Evolutionary conservation across 768 basidiomycete species (phyloP), one percentile per base, ranked within the genome.

Genomic region (Favolaschia claudopus): DNA sequence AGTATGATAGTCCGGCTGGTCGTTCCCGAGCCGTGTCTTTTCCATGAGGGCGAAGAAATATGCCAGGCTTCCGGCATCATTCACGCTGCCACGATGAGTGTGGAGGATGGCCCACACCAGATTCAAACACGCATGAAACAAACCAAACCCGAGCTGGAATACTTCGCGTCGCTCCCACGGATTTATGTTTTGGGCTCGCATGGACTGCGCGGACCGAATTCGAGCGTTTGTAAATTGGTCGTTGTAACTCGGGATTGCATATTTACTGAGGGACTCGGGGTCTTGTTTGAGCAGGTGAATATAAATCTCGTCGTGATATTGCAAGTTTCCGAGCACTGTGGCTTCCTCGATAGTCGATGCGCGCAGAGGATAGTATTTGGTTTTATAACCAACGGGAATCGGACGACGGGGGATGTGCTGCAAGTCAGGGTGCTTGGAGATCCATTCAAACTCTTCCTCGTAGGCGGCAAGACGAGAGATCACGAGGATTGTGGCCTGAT

Each of bases 1-100:
- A 0, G 67, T 62, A 15, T 70, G 55, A 15, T 67, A 68, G 32
- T 70, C 56, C 0, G 65, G 69, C 15, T 70, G 55, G 34, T 67
- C 44, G 7, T 43, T 36, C 1, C 50, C 68, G n/a, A 70, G 69
- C 7, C 59, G 48, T 25, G 13, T 38, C 31, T 59, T 59, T 20
- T 65, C 54, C 1, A 70, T 53, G 17, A 69, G 10, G 1, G 53
- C 25, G 19, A 67, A 67, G 22, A 63, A 69, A n/a, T 39, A 67
- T 0, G 60, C 38, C 9, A 69, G 60, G 14, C 54, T 61, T 0
- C 64, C 67, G 10, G 32, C 4, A 32, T 60, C 39, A 9, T 49
- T 17, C 1, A 58, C 27, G 0, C 47, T 48, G 5, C 67, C 67
- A 42, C 60, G 40, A 54, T 69, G 67, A 15, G 49, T 24, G 20